These are phyloP conservation scores for Phaffia rhodozyma DNA, from an alignment of 1,284 basidiomycete genomes.

Conservation along the genomic window DNA sequence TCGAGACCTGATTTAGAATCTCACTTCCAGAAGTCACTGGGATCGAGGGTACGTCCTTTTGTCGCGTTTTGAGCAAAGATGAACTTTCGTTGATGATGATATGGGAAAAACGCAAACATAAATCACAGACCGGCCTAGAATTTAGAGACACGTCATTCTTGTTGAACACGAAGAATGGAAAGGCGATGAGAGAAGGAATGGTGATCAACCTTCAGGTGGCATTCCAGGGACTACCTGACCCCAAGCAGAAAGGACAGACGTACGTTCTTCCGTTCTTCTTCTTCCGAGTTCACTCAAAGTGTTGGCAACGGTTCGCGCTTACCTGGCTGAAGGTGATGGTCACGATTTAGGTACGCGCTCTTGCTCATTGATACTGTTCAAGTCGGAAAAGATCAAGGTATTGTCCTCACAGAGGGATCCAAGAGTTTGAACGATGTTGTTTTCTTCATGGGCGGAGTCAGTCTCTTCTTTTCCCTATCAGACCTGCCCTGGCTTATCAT, in stretches of 20 bases:
- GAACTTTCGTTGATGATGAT: slow-evolving; percentile 1
- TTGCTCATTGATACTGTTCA: slow-evolving; percentile 81
- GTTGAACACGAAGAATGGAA: slow-evolving; percentile 65
- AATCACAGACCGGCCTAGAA: slow-evolving; percentile 71
- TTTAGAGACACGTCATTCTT: slow-evolving; percentile 83
- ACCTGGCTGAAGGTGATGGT: background rate
- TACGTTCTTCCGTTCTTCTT: slow-evolving; percentile 33
- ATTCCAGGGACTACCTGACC: slow-evolving; percentile 66
- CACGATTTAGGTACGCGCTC: slow-evolving; percentile 61
- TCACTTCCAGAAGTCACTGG: slow-evolving; percentile 76
- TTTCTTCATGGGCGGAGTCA: slow-evolving; percentile 54
- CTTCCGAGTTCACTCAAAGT: background rate
- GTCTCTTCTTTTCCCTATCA: background rate
- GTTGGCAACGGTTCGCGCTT: background rate
- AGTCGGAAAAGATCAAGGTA: slow-evolving; percentile 54
- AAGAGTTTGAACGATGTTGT: slow-evolving; percentile 74
- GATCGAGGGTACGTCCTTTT: slow-evolving; percentile 57
- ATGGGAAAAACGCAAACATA: slow-evolving; percentile 15
- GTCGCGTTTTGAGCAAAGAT: background rate
- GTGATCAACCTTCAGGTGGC: slow-evolving; percentile 72
- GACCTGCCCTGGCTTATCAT: background rate
- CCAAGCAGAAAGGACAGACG: slow-evolving; percentile 55
- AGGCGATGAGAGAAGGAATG: slow-evolving; percentile 66
- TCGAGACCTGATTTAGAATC: slow-evolving; percentile 73
- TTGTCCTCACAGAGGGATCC: slow-evolving; percentile 68